Evolutionary conservation across 1,284 basidiomycete species (phyloP).

Genomic region (Trametes hirsuta): DNA sequence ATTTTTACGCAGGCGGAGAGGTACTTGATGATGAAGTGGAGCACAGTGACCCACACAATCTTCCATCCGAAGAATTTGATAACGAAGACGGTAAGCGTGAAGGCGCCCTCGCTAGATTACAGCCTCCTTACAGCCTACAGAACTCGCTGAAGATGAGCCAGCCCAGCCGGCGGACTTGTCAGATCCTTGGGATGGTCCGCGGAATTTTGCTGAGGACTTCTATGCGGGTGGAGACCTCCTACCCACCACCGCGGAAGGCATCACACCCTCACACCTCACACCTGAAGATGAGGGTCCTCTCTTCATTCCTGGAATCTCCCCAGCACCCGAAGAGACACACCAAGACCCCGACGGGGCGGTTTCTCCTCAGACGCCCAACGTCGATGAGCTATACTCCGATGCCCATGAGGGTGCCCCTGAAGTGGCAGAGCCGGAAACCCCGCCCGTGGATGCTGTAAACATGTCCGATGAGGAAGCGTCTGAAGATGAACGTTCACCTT

Average conservation of each 20-base stretch:
- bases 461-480: background rate
- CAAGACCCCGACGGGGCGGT: background rate
- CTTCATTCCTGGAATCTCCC: slow-evolving; percentile 15
- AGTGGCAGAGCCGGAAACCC: background rate
- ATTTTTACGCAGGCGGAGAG: slow-evolving; percentile 43
- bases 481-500: background rate
- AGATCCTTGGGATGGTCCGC: slow-evolving; percentile 55
- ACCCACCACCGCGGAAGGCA: slow-evolving; percentile 9
- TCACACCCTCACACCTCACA: slow-evolving; percentile 27
- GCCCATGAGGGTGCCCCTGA: background rate
- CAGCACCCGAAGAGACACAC: background rate
- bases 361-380: slow-evolving; percentile 5
- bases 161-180: slow-evolving; percentile 36
- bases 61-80: slow-evolving; percentile 11
- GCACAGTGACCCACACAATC: slow-evolving; percentile 11
- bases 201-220: slow-evolving; percentile 56
- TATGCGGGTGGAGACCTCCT: slow-evolving; percentile 41
- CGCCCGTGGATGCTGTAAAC: background rate
- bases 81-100: slow-evolving; percentile 15
- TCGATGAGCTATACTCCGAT: slow-evolving; percentile 7
- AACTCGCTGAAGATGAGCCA: slow-evolving; percentile 5
- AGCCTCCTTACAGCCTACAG: background rate
- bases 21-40: slow-evolving; percentile 1
- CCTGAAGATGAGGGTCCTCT: slow-evolving; percentile 23
- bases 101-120: background rate